Evolutionary conservation across 1,139 yeast genomes (phyloP), one percentile per base, ranked within the genome.

Genomic region (Saccharomyces hybrid): DNA sequence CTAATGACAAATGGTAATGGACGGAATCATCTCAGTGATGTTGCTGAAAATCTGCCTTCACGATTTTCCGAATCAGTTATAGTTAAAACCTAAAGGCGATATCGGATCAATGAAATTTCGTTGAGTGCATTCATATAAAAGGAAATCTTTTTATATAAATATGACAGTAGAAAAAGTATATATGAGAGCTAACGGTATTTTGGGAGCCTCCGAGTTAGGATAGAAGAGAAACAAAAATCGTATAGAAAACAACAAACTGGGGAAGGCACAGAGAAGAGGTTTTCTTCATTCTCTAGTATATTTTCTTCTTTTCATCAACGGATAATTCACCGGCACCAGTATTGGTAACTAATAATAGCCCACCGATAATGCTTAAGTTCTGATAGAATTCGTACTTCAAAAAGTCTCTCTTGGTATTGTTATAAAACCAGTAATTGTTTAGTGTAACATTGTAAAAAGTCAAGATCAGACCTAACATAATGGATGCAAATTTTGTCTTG

Each of bases 291-390:
- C 16, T 50, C 72, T 72, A 91, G 70, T 88, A 91, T 59, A 88
- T 86, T 77, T 93, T 93, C 78, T 93, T 91, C 86, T 93, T 93
- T 73, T 90, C 97, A 70, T 93, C 99, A 59, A 93, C 76, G 41
- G 97, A 88, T 62, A 91, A 78, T 65, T 88, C 95, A 52, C 99
- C 99, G 47, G 99, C 98, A 61, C 99, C 99, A 7, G 97, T 89
- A 73, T 88, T 89, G 61, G 89, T 97, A 61, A 95, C 88, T 64
- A 93, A 77, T 60, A 93, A 75, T 62, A 93, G 80, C 1, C 98
- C 99, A 54, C 99, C 99, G 56, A 93, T 93, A 70, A 93, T 93
- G 57, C 96, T 86, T 68, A 93, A 78, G 48, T 96, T 89, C 75
- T 93, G 99, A 79, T 88, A 93, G 71, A 88, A 89, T 71, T 90